A percentile compares a stretch with the other conserved stretches of the same genome.
Conservation (phyloP, 805 yeast species). For the Kazachstania taianensis region DNA sequence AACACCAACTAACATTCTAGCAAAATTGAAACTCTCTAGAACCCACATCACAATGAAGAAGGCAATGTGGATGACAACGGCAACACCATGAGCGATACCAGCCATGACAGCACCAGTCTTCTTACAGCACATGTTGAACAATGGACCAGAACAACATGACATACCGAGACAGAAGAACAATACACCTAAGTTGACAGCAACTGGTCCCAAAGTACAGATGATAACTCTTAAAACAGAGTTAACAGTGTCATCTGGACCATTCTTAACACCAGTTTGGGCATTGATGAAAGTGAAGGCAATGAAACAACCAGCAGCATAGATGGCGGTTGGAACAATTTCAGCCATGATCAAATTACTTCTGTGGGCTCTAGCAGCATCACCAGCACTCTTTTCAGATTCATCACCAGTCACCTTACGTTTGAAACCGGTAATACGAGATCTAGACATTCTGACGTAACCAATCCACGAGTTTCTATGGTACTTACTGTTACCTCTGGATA, state of each 20-base stretch:
- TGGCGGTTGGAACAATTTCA: conserved; percentile 58
- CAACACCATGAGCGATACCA: conserved; percentile 89
- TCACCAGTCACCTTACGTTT: conserved; percentile 64
- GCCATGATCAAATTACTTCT: conserved; percentile 62
- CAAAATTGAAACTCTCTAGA: conserved; percentile 82
- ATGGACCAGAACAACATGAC: conserved; percentile 97
- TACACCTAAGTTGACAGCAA: conserved; percentile 81
- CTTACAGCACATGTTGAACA: conserved; percentile 90
- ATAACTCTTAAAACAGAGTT: conserved; percentile 65
- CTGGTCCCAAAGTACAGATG: conserved; percentile 82
- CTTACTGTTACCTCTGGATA: conserved; percentile 81
- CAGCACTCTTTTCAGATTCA: conserved; percentile 71
- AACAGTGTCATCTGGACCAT: conserved; percentile 38
- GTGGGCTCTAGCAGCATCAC: conserved; percentile 77
- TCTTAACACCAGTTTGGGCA: conserved; percentile 74
- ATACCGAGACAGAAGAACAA: conserved; percentile 64
- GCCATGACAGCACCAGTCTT: conserved; percentile 93
- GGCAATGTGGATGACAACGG: conserved; percentile 76
- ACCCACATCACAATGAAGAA: conserved; percentile 97
- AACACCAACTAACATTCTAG: conserved; percentile 79
- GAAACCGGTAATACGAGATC: conserved; percentile 82
- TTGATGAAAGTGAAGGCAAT: conserved; percentile 73
- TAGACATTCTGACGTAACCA: conserved; percentile 69
- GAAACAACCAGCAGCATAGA: conserved; percentile 72
- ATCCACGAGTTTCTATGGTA: conserved; percentile 89